Base-by-base conservation (phyloP, 495 filamentous ascomycete species). In the Podospora anserina region DNA sequence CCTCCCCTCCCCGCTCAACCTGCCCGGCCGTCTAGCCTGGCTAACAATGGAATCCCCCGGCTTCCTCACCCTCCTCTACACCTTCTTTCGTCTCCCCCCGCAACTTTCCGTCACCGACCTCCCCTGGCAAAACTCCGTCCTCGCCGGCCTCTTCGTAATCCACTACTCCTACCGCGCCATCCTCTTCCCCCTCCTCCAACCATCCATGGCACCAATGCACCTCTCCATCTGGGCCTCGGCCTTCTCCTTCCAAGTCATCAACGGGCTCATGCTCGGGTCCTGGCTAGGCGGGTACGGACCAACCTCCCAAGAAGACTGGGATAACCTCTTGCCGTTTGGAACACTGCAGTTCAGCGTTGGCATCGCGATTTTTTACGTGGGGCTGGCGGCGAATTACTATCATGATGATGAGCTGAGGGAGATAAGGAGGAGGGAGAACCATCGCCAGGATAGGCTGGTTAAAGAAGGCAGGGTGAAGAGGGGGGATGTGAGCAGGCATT, bases 101-200 rank as follows among this genome's bases (percentile, higher is more conserved):
- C 73, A 85, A 66, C 74, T 81, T 23, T 78, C 88, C 66, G 68
- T 69, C 18, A 72, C 75, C 3, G 65, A 58, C 63, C 77, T 92
- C n/a, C 90, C 90, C 7, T 88, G 83, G 83, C 85, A 84, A 65
- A 92, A 92, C 79, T 87, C 87, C 76, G 81, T 86, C 18, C 87
- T 92, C 76, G 89, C 82, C 58, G 84, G 75, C 7, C 78, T 90
- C 39, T 92, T 89, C 72, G 87, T 88, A 70, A 85, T 91, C 68
- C 95, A 99, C 79, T 99, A 99, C 80, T 66, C 87, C 74, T 93
- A 99, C 83, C 92, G 95, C 69, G 91, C 94, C 20, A 77, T 97
- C 65, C 78, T 97, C 67, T 88, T 88, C 49, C 93, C 95, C 1
- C 82, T 93, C 70, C 82, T 93, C 34, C 92, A 93, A 64, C 93